Base-by-base conservation (phyloP, 768 basidiomycete species). In the Psilocybe azurescens region DNA sequence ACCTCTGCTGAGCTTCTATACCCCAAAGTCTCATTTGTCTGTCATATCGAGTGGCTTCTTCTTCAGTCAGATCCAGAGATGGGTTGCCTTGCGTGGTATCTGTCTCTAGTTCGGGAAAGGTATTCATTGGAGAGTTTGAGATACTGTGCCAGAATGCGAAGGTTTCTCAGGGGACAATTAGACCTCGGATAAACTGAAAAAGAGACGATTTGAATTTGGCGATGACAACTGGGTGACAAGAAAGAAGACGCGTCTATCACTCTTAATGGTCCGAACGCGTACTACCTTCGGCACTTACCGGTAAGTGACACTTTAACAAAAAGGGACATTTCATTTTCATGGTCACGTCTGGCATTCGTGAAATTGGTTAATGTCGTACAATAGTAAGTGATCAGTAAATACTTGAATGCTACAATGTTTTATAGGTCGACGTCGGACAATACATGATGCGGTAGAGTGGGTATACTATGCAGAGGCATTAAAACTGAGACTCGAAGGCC, bases 21-120 rank as follows among this genome's bases (percentile, higher is more conserved):
- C 97, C 97, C 97, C 97, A 99, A 67, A 98, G 78, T 32, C 97
- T 88, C 80, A 99, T 97, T 75, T 99, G 96, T 29, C 97, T 89
- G 74, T 99, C 97, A 74, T 99, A 97, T 28, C 97, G 83, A 13
- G 91, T 93, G 24, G 78, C 76, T 74, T 81, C 79, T 79, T 90
- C 89, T 77, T 91, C 89, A 51, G 89, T 90, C 56, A 90, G 83
- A 60, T 82, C 77, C 53, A 79, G 77, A n/a, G 82, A 74, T 41
- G 77, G 73, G n/a, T 32, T 50, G 33, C 55, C 67, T 52, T 62
- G 67, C 65, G 73, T 78, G 20, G 72, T 72, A 53, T 70, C 38
- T 9, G 28, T 50, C 50, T 46, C 62, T 30, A 55, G 13, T 62
- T 65, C 64, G 51, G 53, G 52, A 61, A 60, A 18, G 48, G n/a